Evolutionary conservation across 441 rosid genomes (phyloP).

Genomic region (Theobroma grandiflorum): DNA sequence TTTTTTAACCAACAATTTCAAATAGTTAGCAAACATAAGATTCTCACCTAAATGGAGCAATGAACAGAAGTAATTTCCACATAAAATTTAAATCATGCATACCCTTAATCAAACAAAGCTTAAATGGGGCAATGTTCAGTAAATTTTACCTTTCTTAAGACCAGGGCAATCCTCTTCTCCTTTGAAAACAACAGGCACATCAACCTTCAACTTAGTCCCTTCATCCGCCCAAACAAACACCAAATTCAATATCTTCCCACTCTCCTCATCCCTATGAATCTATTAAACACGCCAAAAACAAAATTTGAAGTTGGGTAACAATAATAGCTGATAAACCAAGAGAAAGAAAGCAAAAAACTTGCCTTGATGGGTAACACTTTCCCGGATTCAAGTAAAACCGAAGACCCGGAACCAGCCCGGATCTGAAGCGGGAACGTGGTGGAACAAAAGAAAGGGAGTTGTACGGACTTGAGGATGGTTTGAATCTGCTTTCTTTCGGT

Average conservation of each 20-base stretch:
- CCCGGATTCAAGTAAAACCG: conserved; percentile 84
- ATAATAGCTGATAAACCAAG: background rate
- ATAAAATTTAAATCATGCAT: background rate
- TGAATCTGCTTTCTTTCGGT: conserved; percentile 86
- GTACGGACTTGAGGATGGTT: conserved; percentile 68
- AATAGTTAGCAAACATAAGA: background rate
- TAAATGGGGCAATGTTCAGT: background rate
- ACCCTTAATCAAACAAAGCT: background rate
- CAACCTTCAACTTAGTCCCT: conserved; percentile 76
- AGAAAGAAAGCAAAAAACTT: background rate
- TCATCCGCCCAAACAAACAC: conserved; percentile 92
- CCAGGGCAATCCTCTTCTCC: conserved; percentile 81
- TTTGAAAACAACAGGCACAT: conserved; percentile 82
- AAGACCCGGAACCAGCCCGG: conserved; percentile 88
- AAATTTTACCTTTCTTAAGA: conserved; percentile 69
- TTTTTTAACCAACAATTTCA: background rate
- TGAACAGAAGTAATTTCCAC: background rate
- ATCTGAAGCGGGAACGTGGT: conserved; percentile 84
- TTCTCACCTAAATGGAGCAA: background rate
- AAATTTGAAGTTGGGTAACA: background rate
- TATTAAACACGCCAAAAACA: conserved; percentile 31
- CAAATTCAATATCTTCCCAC: conserved; percentile 81
- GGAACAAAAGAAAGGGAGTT: conserved; percentile 83
- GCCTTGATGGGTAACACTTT: conserved; percentile 84
- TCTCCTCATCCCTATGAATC: conserved; percentile 85